phyloP scores from a whole-genome alignment of 1,284 basidiomycete genomes.

The Tranzscheliella williamsii region DNA sequence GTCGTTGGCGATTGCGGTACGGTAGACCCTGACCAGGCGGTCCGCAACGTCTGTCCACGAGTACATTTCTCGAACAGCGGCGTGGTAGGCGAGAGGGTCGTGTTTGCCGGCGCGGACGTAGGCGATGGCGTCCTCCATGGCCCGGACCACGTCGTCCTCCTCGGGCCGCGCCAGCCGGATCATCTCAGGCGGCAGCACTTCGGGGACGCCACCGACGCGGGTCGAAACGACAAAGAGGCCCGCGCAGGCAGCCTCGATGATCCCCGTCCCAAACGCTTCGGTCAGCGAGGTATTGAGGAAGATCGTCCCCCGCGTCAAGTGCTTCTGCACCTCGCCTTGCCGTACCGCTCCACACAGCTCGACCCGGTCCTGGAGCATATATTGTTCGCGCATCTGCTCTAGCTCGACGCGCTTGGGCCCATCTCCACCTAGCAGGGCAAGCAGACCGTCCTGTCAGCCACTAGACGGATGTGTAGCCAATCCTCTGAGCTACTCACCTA shows the following conservation, averaged over 20 bases:
- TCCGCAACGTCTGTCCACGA: slow-evolving; percentile 80
- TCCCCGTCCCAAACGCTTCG: slow-evolving; percentile 93
- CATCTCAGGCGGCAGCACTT: slow-evolving; percentile 89
- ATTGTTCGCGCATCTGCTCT: slow-evolving; percentile 91
- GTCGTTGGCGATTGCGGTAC: slow-evolving; percentile 66
- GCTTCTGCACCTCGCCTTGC: slow-evolving; percentile 78
- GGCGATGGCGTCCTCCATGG: slow-evolving; percentile 77
- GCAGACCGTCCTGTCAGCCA: slow-evolving; percentile 76
- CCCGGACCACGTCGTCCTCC: slow-evolving; percentile 80
- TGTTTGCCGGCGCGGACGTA: slow-evolving; percentile 74
- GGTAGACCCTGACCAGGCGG: slow-evolving; percentile 83
- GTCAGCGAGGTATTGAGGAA: slow-evolving; percentile 95
- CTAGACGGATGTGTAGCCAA: slow-evolving; percentile 88
- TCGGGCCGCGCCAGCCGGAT: slow-evolving; percentile 90
- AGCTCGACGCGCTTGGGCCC: slow-evolving; percentile 94
- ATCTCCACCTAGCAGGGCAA: slow-evolving; percentile 82
- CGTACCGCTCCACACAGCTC: slow-evolving; percentile 80
- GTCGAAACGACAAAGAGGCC: slow-evolving; percentile 94
- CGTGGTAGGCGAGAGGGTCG: slow-evolving; percentile 77
- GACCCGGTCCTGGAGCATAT: slow-evolving; percentile 85
- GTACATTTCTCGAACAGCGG: slow-evolving; percentile 79
- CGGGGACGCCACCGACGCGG: slow-evolving; percentile 90
- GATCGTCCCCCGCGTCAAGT: slow-evolving; percentile 81
- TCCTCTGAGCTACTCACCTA: slow-evolving; percentile 72
- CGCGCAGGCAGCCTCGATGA: slow-evolving; percentile 91